A percentile compares a stretch with the other conserved stretches of the same genome.
phyloP scores from a whole-genome alignment of 1,139 yeast genomes.

The Meyerozyma smithsonii region DNA sequence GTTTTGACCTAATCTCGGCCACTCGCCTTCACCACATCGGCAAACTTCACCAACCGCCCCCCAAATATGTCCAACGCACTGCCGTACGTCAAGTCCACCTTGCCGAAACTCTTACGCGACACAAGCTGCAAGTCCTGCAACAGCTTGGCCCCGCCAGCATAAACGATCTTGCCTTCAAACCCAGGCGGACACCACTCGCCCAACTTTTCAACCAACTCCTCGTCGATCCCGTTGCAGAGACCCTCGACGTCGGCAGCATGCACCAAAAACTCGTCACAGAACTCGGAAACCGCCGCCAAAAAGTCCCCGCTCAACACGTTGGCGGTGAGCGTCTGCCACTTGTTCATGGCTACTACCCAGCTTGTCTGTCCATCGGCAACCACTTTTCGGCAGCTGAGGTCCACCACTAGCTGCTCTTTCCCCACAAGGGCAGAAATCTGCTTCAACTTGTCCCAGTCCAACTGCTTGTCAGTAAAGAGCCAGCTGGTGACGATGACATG shows the following conservation, averaged over 20 bases:
- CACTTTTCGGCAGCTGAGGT: slow-evolving; percentile 74
- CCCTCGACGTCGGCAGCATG: slow-evolving; percentile 99
- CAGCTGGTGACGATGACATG: slow-evolving; percentile 92
- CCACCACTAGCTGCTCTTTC: slow-evolving; percentile 70
- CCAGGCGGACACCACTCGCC: slow-evolving; percentile 70
- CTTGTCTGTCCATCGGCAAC: slow-evolving; percentile 22
- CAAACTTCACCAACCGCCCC: slow-evolving; percentile 69
- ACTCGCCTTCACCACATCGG: slow-evolving; percentile 76
- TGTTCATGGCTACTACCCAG: slow-evolving; percentile 95
- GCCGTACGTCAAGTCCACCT: slow-evolving; percentile 88
- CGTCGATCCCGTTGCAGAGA: slow-evolving; percentile 86
- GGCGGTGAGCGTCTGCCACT: slow-evolving; percentile 89
- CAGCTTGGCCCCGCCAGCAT: slow-evolving; percentile 95
- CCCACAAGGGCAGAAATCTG: slow-evolving; percentile 52
- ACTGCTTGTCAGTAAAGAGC: slow-evolving; percentile 63
- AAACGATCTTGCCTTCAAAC: slow-evolving; percentile 68
- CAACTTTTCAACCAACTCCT: slow-evolving; percentile 60
- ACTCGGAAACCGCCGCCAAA: slow-evolving; percentile 48
- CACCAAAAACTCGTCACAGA: slow-evolving; percentile 81
- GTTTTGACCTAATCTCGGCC: no score
- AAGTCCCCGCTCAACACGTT: slow-evolving; percentile 51
- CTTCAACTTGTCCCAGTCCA: slow-evolving; percentile 52
- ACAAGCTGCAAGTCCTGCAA: slow-evolving; percentile 66
- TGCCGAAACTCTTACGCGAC: slow-evolving; percentile 61
- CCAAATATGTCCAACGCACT: slow-evolving; percentile 94